Conservation (phyloP, 495 filamentous ascomycete species). For the Friedmanniomyces endolithicus region DNA sequence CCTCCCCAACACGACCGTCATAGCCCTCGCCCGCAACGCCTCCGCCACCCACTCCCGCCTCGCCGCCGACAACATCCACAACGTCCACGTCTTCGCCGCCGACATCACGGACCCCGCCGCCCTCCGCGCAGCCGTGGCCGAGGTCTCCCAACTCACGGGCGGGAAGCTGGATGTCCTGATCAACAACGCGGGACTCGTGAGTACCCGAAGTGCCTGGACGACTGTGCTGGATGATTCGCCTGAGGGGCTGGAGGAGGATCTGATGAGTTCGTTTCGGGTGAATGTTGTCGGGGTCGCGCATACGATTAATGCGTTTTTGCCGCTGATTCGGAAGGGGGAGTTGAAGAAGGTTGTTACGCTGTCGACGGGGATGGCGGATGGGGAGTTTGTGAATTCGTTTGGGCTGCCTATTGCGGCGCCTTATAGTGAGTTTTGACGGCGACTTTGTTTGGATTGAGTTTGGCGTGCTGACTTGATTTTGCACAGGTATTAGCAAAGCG, state of each 20-base stretch:
- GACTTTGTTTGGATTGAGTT: too few species aligned
- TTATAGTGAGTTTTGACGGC: slow-evolving; percentile 15
- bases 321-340: slow-evolving; percentile 13
- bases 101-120: slow-evolving; percentile 19
- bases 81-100: slow-evolving; percentile 20
- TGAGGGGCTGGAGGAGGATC: slow-evolving; percentile 12
- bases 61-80: slow-evolving; percentile 15
- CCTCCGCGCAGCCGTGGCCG: slow-evolving; percentile 15
- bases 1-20: slow-evolving; percentile 34
- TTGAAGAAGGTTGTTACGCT: slow-evolving; percentile 23
- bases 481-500: slow-evolving; percentile 16
- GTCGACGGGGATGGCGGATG: slow-evolving; percentile 21
- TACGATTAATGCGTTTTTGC: slow-evolving; percentile 25
- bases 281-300: slow-evolving; percentile 22
- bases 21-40: slow-evolving; percentile 33
- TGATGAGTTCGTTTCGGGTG: slow-evolving; percentile 10
- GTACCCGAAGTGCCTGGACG: not conserved
- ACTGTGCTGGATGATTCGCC: slow-evolving; percentile 6
- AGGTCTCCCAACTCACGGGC: slow-evolving; percentile 9
- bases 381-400: slow-evolving; percentile 14
- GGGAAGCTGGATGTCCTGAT: slow-evolving; percentile 22
- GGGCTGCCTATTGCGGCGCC: slow-evolving; percentile 8
- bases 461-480: not conserved
- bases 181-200: slow-evolving; percentile 22
- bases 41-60: slow-evolving; percentile 4